phyloP scores from a whole-genome alignment of 352 stramenopile species.

The Saprolegnia diclina region DNA sequence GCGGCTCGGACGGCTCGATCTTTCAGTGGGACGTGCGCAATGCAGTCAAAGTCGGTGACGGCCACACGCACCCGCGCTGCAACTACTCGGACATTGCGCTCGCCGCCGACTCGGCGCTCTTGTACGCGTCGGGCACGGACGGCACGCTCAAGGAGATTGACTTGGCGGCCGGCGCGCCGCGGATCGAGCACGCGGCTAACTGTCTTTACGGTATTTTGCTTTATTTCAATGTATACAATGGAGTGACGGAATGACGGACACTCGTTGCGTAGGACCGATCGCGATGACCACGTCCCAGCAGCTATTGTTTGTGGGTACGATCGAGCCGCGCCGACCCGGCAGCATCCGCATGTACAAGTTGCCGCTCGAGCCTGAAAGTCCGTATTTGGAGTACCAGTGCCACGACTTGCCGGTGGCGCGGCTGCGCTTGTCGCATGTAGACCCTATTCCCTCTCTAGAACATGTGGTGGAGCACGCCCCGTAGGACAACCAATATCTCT shows the following conservation, averaged over 20 bases:
- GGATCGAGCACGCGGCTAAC: slow-evolving; percentile 54
- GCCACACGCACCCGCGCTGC: slow-evolving; percentile 67
- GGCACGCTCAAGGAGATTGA: slow-evolving; percentile 87
- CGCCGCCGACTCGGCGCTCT: slow-evolving; percentile 53
- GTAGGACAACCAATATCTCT: slow-evolving; percentile 89
- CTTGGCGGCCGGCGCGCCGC: slow-evolving; percentile 48
- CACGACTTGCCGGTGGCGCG: slow-evolving; percentile 72
- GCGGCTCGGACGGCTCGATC: slow-evolving; percentile 68
- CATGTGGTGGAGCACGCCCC: background rate
- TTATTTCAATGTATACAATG: background rate
- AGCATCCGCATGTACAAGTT: slow-evolving; percentile 67
- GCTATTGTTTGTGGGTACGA: slow-evolving; percentile 84
- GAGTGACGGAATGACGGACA: background rate
- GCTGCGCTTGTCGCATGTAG: slow-evolving; percentile 48
- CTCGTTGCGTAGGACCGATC: slow-evolving; percentile 55
- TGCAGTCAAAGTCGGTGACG: slow-evolving; percentile 69
- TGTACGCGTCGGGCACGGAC: slow-evolving; percentile 89
- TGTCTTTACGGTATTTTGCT: slow-evolving; percentile 30
- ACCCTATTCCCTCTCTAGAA: background rate
- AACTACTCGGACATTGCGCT: slow-evolving; percentile 61
- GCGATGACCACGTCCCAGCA: slow-evolving; percentile 80
- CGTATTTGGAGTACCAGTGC: slow-evolving; percentile 67
- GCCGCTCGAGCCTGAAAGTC: slow-evolving; percentile 54
- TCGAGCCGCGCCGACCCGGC: slow-evolving; percentile 62
- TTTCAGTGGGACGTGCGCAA: slow-evolving; percentile 70